Base-by-base conservation (phyloP, 1,284 basidiomycete species). In the Ustilago vetiveriae region DNA sequence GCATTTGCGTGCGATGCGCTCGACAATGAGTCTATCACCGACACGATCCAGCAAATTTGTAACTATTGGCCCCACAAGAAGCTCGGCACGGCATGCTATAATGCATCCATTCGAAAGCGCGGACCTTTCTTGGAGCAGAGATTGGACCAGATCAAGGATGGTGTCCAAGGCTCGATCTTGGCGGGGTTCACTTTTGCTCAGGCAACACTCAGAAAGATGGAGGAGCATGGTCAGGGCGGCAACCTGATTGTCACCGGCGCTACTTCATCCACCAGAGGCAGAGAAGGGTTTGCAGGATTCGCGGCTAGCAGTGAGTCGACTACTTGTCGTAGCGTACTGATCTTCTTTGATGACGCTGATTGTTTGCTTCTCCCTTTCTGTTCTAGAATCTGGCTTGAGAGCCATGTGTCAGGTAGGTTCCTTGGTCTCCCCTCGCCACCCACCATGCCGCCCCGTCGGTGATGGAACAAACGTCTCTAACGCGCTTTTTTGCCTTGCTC, bases 1-100 rank as follows among this genome's bases (percentile, higher is more conserved):
- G 76, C 71, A 2, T 75, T 78, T 26, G 65, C 56, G 5, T 78
- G 74, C 35, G 74, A 78, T 46, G 74, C 68, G 8, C 53, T 76
- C 19, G 43, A 67, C 39, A 56, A 56, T 23, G 56, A 45, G 3
- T 27, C 46, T 6, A 74, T 78, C 47, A 24, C 26, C 13, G 3
- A 5, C 0, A 62, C 74, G 3, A 26, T 78, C 16, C 11, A 48
- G 4, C 37, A 62, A 3, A 50, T 72, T 0, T 51, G 37, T 24
- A 53, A 33, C 0, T 48, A 36, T 23, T 78, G 72, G 71, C 72
- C 72, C 4, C 38, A 49, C 3, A 53, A 57, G 22, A 60, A 51
- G 47, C 43, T 78, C 13, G 76, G 76, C 3, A 78, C 72, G 1
- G 72, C 72, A 0, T 64, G 64, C 24, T 78, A 67, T 62, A 78